phyloP scores from a whole-genome alignment of 306 rosid species.

The Quercus mongolica region DNA sequence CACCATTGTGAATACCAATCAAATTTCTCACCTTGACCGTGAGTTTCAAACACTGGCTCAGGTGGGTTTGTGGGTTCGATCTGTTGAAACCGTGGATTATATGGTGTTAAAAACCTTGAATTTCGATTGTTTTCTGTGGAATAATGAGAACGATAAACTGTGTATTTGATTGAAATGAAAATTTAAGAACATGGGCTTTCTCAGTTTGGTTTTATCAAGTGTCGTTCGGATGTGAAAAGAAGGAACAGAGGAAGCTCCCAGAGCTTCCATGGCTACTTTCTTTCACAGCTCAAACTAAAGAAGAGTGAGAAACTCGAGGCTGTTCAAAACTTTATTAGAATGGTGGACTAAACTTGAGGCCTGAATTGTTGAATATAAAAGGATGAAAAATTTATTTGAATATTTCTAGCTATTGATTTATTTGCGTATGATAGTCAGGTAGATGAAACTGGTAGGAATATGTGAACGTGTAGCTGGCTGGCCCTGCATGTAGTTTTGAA shows the following conservation, averaged over 20 bases:
- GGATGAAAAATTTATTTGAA: too few species aligned
- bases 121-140: constrained; percentile 18
- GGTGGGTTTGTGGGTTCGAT: constrained; percentile 25
- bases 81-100: constrained; percentile 51
- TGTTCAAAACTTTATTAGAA: too few species aligned
- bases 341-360: too few species aligned
- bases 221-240: constrained; percentile 35
- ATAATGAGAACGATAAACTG: constrained; percentile 21
- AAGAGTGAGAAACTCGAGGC: too few species aligned
- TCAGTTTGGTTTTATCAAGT: constrained; percentile 16
- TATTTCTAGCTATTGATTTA: too few species aligned
- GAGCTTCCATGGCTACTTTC: constrained; percentile 45
- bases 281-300: too few species aligned
- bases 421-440: too few species aligned
- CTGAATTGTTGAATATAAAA: too few species aligned
- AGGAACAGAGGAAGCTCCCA: constrained; percentile 33
- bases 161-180: constrained; percentile 2
- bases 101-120: constrained; percentile 47
- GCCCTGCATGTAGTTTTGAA: too few species aligned
- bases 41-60: constrained; percentile 27
- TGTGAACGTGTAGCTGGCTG: too few species aligned
- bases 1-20: constrained; percentile 89
- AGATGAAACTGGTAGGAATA: too few species aligned
- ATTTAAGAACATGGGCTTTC: constrained; percentile 29
- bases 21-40: constrained; percentile 36